phyloP scores from a whole-genome alignment of 2,329 filamentous ascomycete genomes.

The Bipolaris sorokiniana region DNA sequence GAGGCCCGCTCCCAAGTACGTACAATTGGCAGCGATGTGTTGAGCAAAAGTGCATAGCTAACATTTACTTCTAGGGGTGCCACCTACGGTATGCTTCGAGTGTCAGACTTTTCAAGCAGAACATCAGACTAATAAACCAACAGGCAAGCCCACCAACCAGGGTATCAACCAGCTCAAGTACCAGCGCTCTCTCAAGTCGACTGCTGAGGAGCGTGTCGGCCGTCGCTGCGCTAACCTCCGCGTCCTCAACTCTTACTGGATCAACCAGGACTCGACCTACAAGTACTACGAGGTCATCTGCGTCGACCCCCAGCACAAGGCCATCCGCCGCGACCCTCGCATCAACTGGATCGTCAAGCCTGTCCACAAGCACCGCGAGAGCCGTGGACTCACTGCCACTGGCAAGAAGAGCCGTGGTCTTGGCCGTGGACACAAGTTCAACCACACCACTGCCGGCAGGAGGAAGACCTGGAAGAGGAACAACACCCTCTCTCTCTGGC shows the following conservation, averaged over 20 bases:
- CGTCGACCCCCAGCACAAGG: constrained; percentile 99
- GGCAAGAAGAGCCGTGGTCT: constrained; percentile 99
- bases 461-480: constrained; percentile 99
- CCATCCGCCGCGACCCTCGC: constrained; percentile 96
- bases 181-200: constrained; percentile 97
- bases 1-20: constrained; percentile 80
- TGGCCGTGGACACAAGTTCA: constrained; percentile 99
- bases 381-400: constrained; percentile 93
- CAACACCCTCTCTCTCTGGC: constrained; percentile 99
- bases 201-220: constrained; percentile 99
- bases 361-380: constrained; percentile 99
- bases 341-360: constrained; percentile 99
- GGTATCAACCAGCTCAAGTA: constrained; percentile 99
- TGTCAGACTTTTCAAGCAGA: constrained; percentile 1
- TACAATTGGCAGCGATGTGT: constrained; percentile 5
- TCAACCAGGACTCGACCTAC: constrained; percentile 99
- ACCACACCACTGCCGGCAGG: constrained; percentile 95
- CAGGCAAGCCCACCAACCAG: constrained; percentile 99
- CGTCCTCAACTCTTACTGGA: constrained; percentile 99
- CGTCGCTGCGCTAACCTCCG: constrained; percentile 98
- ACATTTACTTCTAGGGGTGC: constrained; percentile 68
- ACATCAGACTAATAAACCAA: constrained; percentile 36
- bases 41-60: constrained; percentile 27
- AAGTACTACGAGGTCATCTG: constrained; percentile 99
- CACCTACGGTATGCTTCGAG: constrained; percentile 80